These are phyloP conservation scores for Chloris gayana DNA, from an alignment of 176 grass and related monocot genomes.

Conservation along the genomic window DNA sequence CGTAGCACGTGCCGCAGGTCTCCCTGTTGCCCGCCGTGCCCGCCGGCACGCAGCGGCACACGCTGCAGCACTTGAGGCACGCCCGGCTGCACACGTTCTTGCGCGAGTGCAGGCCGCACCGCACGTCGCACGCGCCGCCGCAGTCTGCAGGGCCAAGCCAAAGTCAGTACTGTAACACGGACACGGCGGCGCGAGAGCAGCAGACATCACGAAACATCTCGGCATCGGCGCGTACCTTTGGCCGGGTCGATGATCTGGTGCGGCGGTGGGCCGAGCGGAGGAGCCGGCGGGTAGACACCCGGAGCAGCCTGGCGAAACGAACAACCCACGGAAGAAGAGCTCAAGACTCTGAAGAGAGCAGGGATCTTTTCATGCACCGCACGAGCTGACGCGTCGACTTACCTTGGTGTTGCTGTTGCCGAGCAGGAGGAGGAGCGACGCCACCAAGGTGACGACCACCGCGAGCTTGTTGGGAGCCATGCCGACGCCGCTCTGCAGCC, in stretches of 20 bases:
- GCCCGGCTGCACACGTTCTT: constrained; percentile 77
- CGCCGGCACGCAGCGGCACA: constrained; percentile 87
- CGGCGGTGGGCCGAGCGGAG: constrained; percentile 49
- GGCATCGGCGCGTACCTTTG: constrained; percentile 54
- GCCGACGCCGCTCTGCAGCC: not conserved
- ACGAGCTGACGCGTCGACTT: not conserved
- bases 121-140: constrained; percentile 60
- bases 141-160: constrained; percentile 60
- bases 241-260: constrained; percentile 61
- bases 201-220: not conserved
- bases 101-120: constrained; percentile 70
- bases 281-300: constrained; percentile 39
- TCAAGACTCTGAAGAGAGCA: not conserved
- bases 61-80: constrained; percentile 82
- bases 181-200: not conserved
- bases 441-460: constrained; percentile 37
- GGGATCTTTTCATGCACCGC: not conserved
- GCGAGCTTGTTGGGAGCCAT: constrained; percentile 57
- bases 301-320: constrained; percentile 25
- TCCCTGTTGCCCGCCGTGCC: constrained; percentile 80
- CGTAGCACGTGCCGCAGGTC: constrained; percentile 93
- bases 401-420: constrained; percentile 45
- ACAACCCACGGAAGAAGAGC: not conserved
- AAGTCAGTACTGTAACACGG: too few species aligned
- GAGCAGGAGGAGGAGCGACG: constrained; percentile 57